Evolutionary conservation across 1,284 basidiomycete genomes (phyloP).

Genomic region (Cryptococcus deneoformans): DNA sequence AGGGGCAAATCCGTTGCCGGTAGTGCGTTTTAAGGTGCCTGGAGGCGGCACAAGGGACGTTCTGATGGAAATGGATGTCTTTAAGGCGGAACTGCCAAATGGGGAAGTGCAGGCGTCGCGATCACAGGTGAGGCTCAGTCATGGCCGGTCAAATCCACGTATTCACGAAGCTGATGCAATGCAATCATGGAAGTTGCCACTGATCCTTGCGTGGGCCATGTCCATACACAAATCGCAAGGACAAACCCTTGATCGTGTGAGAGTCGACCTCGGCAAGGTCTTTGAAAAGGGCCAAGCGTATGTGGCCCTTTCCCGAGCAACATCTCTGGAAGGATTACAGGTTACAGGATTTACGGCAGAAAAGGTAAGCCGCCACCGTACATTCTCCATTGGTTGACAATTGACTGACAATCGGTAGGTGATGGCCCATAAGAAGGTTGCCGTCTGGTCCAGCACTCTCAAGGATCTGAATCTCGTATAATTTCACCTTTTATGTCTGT

Average conservation of each 20-base stretch:
- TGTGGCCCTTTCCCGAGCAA: constrained; percentile 62
- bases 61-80: constrained; percentile 68
- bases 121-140: constrained; percentile 58
- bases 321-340: constrained; percentile 66
- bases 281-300: constrained; percentile 91
- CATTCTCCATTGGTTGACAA: too few relatives aligned
- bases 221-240: constrained; percentile 95
- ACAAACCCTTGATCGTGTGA: constrained; percentile 58
- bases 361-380: constrained; percentile 58
- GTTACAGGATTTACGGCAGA: constrained; percentile 77
- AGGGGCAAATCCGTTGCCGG: constrained; percentile 56
- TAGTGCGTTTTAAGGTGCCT: constrained; percentile 72
- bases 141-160: neutral
- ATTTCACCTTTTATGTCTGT: too few relatives aligned
- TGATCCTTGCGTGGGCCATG: constrained; percentile 90
- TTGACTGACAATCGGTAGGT: too few relatives aligned
- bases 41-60: constrained; percentile 56
- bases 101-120: constrained; percentile 75
- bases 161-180: constrained; percentile 19
- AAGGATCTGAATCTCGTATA: constrained; percentile 19
- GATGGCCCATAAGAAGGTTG: constrained; percentile 59
- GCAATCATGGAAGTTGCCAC: constrained; percentile 56
- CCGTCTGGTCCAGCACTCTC: constrained; percentile 32
- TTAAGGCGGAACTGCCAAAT: constrained; percentile 79
- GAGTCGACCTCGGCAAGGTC: constrained; percentile 52